phyloP scores from a whole-genome alignment of 805 yeast genomes.

The Hagleromyces aurorensis region DNA sequence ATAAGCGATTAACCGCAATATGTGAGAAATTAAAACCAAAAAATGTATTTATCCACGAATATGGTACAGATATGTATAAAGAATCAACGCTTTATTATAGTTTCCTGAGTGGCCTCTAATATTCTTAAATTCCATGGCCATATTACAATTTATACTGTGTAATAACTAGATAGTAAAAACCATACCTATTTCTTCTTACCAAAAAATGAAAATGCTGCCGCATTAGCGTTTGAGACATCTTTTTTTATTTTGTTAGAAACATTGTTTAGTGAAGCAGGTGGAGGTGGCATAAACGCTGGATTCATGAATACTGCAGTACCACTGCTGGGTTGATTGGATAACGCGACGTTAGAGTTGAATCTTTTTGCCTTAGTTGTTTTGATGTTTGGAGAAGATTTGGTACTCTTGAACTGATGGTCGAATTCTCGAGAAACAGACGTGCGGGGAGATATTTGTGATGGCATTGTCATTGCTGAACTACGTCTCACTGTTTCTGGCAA shows the following conservation, averaged over 20 bases:
- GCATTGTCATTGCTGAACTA: slow-evolving; percentile 6
- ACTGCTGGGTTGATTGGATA: slow-evolving; percentile 1
- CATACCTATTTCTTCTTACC: slow-evolving; percentile 15
- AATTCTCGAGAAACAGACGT: slow-evolving; percentile 11
- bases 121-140: too few relatives aligned
- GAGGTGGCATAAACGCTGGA: slow-evolving; percentile 13
- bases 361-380: not conserved
- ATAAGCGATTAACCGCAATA: too few relatives aligned
- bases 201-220: slow-evolving; percentile 16
- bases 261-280: slow-evolving; percentile 6
- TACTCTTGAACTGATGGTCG: slow-evolving; percentile 2
- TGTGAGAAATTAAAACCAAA: too few relatives aligned
- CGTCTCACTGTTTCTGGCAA: slow-evolving; percentile 7
- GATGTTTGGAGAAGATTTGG: slow-evolving; percentile 2
- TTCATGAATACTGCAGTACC: slow-evolving; percentile 12
- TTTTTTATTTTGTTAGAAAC: slow-evolving; percentile 9
- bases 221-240: slow-evolving; percentile 4
- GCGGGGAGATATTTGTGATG: slow-evolving; percentile 13
- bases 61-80: too few relatives aligned
- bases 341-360: slow-evolving; percentile 2
- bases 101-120: too few relatives aligned
- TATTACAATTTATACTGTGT: not conserved
- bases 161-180: too few relatives aligned
- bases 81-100: too few relatives aligned
- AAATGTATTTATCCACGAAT: too few relatives aligned